Base-by-base conservation (phyloP, 2,329 filamentous ascomycete genomes). In the Colletotrichum euphorbiae region DNA sequence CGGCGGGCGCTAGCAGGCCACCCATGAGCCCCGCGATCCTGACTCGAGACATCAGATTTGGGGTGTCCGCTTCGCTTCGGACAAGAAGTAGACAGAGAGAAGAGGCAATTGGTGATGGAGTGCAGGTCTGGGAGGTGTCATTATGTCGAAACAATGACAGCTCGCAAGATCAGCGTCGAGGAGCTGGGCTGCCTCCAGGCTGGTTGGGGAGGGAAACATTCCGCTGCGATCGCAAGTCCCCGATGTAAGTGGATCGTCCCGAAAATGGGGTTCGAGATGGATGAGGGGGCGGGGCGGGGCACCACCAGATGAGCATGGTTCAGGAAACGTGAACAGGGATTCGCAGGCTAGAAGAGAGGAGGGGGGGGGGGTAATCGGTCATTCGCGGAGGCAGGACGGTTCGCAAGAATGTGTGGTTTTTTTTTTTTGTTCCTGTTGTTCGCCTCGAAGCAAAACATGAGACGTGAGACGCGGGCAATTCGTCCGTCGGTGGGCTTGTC, bases 161-260 rank as follows among this genome's bases (percentile, higher is more conserved):
- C 42, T 17, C 42, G 15, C 17, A 45, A 19, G 36, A 38, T 38
- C 36, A 13, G 36, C 36, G 36, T 11, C 15, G 42, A 19, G 42
- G 42, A 8, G 15, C 42, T 45, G 42, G 15, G 28, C 28, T 28
- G 28, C 28, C 28, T 28, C 28, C 7, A 28, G 7, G 28, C 6
- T 28, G 28, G 28, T 21, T 21, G 13, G 46, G 24, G 36, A 24
- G 40, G 38, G 21, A 36, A 51, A 33, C 38, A n/a, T 17, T 33
- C 48, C 51, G 51, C 21, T 24, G 2, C 21, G 21, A n/a, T 55
- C 31, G 24, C 24, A 31, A 33, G 12, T 3, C 21, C 19, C 57
- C 58, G 63, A 62, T 56, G 63, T 62, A 67, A 67, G 42, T 62
- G 48, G 40, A 62, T 38, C 50, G 45, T 21, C 33, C 63, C 42